These are phyloP conservation scores for Ciborinia camelliae DNA, from an alignment of 2,329 filamentous ascomycete species.

Conservation along the genomic window DNA sequence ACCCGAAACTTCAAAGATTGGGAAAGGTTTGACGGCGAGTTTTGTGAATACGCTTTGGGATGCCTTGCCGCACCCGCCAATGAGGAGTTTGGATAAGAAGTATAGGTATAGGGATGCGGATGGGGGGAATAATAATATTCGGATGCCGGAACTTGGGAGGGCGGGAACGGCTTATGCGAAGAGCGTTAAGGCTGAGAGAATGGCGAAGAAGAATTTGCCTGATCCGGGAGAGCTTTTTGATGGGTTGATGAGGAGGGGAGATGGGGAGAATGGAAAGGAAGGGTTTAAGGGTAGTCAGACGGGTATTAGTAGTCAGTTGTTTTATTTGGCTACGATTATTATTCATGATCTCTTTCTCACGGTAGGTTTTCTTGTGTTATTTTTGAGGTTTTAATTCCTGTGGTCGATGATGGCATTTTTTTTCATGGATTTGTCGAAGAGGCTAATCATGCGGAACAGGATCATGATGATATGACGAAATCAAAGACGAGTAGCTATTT, in stretches of 20 bases:
- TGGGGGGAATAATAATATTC: constrained; percentile 51
- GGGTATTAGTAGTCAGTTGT: constrained; percentile 45
- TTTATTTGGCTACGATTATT: constrained; percentile 50
- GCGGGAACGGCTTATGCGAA: constrained; percentile 65
- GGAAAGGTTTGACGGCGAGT: constrained; percentile 52
- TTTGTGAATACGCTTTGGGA: constrained; percentile 69
- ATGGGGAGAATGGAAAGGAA: neutral
- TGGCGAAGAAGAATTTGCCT: constrained; percentile 55
- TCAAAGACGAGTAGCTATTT: constrained; percentile 41
- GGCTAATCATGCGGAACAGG: neutral
- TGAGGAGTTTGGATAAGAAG: constrained; percentile 60
- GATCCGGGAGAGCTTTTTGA: constrained; percentile 58
- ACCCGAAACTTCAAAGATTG: constrained; percentile 1
- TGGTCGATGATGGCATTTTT: too few species aligned
- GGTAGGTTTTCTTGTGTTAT: neutral
- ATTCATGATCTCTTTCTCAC: constrained; percentile 48
- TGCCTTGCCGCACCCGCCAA: constrained; percentile 67
- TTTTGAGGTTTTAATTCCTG: too few species aligned
- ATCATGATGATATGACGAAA: constrained; percentile 14
- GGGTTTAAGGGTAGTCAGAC: constrained; percentile 36
- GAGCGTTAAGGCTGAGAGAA: constrained; percentile 57
- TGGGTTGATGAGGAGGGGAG: constrained; percentile 58
- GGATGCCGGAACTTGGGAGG: constrained; percentile 61
- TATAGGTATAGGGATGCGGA: constrained; percentile 61
- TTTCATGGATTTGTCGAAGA: neutral